Evolutionary conservation across 768 basidiomycete species (phyloP), one percentile per base, ranked within the genome.

Genomic region (Cystobasidiopsis lactophilus): DNA sequence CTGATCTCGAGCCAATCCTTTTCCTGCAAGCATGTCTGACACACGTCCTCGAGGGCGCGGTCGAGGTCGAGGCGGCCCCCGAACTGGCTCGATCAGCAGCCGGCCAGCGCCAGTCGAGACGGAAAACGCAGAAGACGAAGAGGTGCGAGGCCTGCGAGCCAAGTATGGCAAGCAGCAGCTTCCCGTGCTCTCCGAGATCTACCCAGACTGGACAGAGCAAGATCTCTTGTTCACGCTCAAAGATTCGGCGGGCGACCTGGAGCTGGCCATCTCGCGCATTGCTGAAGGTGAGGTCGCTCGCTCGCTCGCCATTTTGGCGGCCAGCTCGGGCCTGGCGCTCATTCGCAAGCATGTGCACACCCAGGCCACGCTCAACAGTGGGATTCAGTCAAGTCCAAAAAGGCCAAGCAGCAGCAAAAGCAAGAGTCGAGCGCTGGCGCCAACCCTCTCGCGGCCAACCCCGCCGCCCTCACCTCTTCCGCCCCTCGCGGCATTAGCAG

Each of bases 151-250:
- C 33, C 55, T 60, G 31, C 56, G 57, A 5, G 21, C 35, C 23
- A 60, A 58, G 57, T 60, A 44, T 50, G 39, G 43, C n/a, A 18
- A 29, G n/a, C 23, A 14, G 16, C 47, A 58, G 46, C 52, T 59
- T 14, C 19, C 39, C 41, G 50, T 48, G 7, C 46, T 52, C 19
- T 55, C 53, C 45, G 58, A 52, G 41, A 26, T 61, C 35, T 61
- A 58, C 57, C 51, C 56, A 40, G 56, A 59, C 40, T 61, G 60
- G 60, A 38, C 47, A 40, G 58, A 59, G 29, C 55, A 61, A 37
- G 56, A 57, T 46, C 27, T 58, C 37, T 48, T 59, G 19, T 54
- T 52, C 47, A 54, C 58, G 0, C 37, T 61, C 29, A 44, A 56
- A 38, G 60, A 61, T 16, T 56, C 60, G 13, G 52, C 52, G 47